A percentile compares a stretch with the other conserved stretches of the same genome.
Evolutionary conservation across 1,284 basidiomycete species (phyloP).

Genomic region (Fomitopsis palustris): DNA sequence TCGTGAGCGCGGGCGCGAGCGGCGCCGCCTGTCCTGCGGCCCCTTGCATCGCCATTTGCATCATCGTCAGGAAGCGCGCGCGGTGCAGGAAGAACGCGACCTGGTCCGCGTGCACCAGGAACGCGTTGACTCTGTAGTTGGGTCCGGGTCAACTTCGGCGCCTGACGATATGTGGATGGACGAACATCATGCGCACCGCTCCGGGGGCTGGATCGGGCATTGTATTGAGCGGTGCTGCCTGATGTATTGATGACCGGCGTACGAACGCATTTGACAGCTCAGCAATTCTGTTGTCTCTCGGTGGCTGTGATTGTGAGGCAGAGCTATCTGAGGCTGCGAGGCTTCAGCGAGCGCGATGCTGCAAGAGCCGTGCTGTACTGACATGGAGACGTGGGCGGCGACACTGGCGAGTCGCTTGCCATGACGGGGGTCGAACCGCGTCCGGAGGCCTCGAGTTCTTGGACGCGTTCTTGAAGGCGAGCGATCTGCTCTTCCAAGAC

Average conservation of each 20-base stretch:
- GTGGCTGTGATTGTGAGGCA: neutral
- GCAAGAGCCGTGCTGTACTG: neutral
- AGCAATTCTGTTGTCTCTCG: neutral
- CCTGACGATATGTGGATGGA: neutral
- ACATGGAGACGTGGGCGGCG: constrained; percentile 10
- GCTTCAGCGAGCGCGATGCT: neutral
- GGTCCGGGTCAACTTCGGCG: neutral
- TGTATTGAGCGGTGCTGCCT: constrained; percentile 1
- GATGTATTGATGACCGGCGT: neutral
- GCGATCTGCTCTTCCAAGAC: constrained; percentile 28
- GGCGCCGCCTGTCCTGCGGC: constrained; percentile 9
- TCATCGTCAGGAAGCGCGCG: constrained; percentile 16
- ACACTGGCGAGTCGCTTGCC: neutral
- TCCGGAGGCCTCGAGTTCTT: constrained; percentile 23
- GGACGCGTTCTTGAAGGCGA: constrained; percentile 23
- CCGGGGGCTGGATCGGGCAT: constrained; percentile 16
- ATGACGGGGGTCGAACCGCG: constrained; percentile 9
- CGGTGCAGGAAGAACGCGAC: constrained; percentile 35
- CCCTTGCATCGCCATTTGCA: constrained; percentile 9
- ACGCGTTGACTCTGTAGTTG: constrained; percentile 30
- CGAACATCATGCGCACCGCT: constrained; percentile 18
- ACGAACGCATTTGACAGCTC: neutral
- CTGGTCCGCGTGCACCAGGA: constrained; percentile 30
- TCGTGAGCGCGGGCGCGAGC: constrained; percentile 25
- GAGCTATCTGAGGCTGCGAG: neutral